phyloP scores from a whole-genome alignment of 2,329 filamentous ascomycete species.

The Alternaria atra region DNA sequence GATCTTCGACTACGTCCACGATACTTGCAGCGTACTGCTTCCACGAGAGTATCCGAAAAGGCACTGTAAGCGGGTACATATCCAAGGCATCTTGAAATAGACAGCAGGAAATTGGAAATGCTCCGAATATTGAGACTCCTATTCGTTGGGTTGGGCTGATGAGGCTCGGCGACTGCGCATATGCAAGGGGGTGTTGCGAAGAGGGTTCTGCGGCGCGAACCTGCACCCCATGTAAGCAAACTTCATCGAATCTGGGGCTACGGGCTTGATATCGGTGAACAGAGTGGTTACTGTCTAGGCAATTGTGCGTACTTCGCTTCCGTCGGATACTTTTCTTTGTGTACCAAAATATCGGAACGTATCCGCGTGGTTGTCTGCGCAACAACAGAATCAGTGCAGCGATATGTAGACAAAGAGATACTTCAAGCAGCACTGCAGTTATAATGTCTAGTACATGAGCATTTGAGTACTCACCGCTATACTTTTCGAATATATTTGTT shows the following conservation, averaged over 20 bases:
- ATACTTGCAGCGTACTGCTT: neutral
- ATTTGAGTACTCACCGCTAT: neutral
- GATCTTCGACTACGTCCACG: neutral
- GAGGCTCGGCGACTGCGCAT: conserved; percentile 12
- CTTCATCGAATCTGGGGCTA: neutral
- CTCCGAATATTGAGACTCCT: neutral
- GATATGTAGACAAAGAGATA: conserved; percentile 8
- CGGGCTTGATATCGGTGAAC: neutral
- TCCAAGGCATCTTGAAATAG: conserved; percentile 1
- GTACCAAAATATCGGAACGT: conserved; percentile 2
- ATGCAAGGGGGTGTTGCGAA: conserved; percentile 12
- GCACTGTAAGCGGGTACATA: neutral
- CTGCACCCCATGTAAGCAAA: neutral
- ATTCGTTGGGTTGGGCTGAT: conserved; percentile 1
- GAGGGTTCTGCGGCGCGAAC: neutral
- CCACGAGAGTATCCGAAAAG: neutral
- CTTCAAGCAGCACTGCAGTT: neutral
- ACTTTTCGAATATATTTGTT: neutral
- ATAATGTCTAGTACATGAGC: neutral
- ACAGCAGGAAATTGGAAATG: neutral
- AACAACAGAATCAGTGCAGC: conserved; percentile 9
- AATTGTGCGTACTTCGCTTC: conserved; percentile 9
- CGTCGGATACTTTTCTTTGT: conserved; percentile 10
- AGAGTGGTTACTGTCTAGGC: neutral
- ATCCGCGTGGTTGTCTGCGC: conserved; percentile 6